Base-by-base conservation (phyloP, 2,329 filamentous ascomycete genomes). In the Pseudonectria buxi region DNA sequence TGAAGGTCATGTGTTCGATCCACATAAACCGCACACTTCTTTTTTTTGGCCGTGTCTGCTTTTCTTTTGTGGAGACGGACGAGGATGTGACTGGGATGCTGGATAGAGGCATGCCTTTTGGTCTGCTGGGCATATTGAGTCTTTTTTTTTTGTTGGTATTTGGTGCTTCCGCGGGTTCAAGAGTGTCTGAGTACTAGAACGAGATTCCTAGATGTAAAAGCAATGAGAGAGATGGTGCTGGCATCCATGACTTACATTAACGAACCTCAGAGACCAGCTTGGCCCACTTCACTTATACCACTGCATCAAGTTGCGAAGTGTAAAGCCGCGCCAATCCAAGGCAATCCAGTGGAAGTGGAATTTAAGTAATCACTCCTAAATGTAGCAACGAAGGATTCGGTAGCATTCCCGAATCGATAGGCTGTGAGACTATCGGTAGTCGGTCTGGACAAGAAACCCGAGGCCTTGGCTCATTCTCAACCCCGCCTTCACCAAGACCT, bases 1-100 rank as follows among this genome's bases (percentile, higher is more conserved):
- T 53, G 50, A 53, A 53, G 50, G 50, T 53, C 50, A 24, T 53
- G 50, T 53, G 50, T 53, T 53, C 50, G 48, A 53, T 53, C 50
- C 50, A 53, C 50, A 53, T 24, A 53, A 53, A 47, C 50, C 50
- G 50, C 50, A 53, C 13, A 22, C 16, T 10, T 10, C 24, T 13
- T 33, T 37, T 46, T 51, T 51, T 45, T 30, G 35, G 14, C 13
- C 9, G 28, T 32, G 12, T 24, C 12, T 24, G 18, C 9, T 22
- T 22, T 9, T 22, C 9, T 22, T 22, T 22, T 6, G 5, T 9
- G 18, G 18, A 22, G 18, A 22, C 5, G 9, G 5, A 22, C 18
- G 18, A n/a, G n/a, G n/a, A n/a, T n/a, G n/a, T n/a, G n/a, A n/a
- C n/a, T n/a, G n/a, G n/a, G n/a, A n/a, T n/a, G n/a, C n/a, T n/a